These are phyloP conservation scores for Coprinopsis marcescibilis DNA, from an alignment of 768 basidiomycete species.

Conservation along the genomic window DNA sequence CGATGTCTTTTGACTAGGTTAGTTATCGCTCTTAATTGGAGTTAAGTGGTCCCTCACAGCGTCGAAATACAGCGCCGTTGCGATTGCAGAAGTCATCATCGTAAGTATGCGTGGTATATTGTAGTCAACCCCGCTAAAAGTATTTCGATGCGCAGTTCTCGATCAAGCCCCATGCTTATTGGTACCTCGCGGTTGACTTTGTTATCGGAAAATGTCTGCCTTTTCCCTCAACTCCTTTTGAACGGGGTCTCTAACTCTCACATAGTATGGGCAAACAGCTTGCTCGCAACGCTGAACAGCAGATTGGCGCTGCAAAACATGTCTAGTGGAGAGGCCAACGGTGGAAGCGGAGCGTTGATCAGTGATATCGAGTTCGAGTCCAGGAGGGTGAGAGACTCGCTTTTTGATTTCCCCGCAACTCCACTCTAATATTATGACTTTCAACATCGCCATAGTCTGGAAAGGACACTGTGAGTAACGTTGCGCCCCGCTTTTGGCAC, in stretches of 20 bases:
- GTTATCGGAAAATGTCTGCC: constrained; percentile 43
- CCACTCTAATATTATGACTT: too few species aligned
- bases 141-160: constrained; percentile 19
- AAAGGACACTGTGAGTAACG: too few species aligned
- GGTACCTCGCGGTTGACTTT: constrained; percentile 38
- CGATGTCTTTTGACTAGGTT: constrained; percentile 45
- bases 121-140: too few species aligned
- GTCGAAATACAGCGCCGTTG: constrained; percentile 32
- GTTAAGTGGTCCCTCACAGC: too few species aligned
- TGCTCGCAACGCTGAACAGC: constrained; percentile 39
- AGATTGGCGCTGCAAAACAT: constrained; percentile 12
- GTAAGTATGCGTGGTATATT: constrained; percentile 17
- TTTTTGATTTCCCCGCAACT: too few species aligned
- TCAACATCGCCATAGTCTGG: too few species aligned
- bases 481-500: too few species aligned
- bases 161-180: constrained; percentile 25
- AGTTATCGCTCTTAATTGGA: constrained; percentile 13
- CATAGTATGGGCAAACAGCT: constrained; percentile 42
- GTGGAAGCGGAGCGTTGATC: constrained; percentile 12
- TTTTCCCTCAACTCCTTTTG: not conserved
- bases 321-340: not conserved
- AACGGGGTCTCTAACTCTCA: not conserved
- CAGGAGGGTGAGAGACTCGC: too few species aligned
- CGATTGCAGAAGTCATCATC: constrained; percentile 32
- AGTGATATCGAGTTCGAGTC: constrained; percentile 12